These are phyloP conservation scores for Rhodomyrtus psidioides DNA, from an alignment of 441 rosid species.

Conservation along the genomic window DNA sequence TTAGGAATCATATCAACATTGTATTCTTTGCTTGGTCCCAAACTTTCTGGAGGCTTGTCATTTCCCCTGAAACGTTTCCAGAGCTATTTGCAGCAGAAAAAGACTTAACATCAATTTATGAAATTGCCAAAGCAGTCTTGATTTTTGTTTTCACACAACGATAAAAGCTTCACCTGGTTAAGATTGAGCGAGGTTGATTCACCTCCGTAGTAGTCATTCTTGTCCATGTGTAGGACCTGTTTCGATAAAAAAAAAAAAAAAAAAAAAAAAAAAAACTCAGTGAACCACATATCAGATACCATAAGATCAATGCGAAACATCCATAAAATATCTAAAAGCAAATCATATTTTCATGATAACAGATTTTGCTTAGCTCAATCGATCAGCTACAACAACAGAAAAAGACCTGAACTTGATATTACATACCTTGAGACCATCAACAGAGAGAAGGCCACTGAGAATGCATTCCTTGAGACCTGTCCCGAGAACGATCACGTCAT, in stretches of 20 bases:
- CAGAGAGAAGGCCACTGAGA: conserved; percentile 72
- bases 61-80: conserved; percentile 63
- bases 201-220: conserved; percentile 66
- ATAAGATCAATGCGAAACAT: not conserved
- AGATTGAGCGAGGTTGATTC: conserved; percentile 57
- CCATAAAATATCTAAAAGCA: not conserved
- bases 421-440: conserved; percentile 57
- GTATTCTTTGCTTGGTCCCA: conserved; percentile 56
- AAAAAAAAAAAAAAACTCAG: not conserved
- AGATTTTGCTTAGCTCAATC: not conserved
- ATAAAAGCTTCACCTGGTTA: conserved; percentile 31
- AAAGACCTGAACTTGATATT: not conserved
- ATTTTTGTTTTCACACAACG: not conserved
- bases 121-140: not conserved
- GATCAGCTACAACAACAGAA: not conserved
- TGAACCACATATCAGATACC: not conserved
- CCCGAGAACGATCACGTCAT: conserved; percentile 69
- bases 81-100: conserved; percentile 18
- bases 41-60: conserved; percentile 38
- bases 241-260: not conserved
- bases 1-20: conserved; percentile 74
- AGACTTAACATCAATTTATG: not conserved
- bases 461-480: conserved; percentile 78
- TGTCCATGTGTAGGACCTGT: conserved; percentile 65
- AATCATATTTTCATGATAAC: not conserved